phyloP scores from a whole-genome alignment of 768 basidiomycete species.

The Amanita molliuscula region DNA sequence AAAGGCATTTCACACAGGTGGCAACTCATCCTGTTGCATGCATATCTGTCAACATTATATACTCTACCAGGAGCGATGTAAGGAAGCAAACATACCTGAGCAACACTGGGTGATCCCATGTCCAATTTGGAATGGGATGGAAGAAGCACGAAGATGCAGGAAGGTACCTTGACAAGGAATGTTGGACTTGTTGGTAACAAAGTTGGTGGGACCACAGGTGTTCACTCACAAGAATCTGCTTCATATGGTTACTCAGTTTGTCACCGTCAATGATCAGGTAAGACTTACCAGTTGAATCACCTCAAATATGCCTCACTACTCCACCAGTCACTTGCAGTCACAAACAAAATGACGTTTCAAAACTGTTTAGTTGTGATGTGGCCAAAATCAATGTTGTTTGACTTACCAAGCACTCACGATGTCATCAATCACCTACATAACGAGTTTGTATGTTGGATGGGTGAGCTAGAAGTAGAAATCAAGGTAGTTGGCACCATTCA shows the following conservation, averaged over 20 bases:
- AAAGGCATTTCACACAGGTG: background rate
- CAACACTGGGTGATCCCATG: background rate
- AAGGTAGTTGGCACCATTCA: constrained; percentile 6
- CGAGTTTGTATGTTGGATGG: constrained; percentile 6
- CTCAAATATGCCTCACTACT: too few species aligned
- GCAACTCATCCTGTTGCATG: background rate
- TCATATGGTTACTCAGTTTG: too few species aligned
- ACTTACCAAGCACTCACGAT: constrained; percentile 10
- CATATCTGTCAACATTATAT: background rate
- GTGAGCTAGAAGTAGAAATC: constrained; percentile 4
- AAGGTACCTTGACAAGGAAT: too few species aligned
- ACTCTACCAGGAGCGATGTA: background rate
- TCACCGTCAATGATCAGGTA: too few species aligned
- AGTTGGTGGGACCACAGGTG: too few species aligned
- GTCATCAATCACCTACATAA: constrained; percentile 11
- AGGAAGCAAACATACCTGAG: background rate
- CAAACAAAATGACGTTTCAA: background rate
- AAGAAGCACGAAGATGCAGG: background rate
- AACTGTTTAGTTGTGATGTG: background rate
- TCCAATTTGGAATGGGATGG: background rate
- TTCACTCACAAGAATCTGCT: too few species aligned
- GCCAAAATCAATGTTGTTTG: constrained; percentile 4
- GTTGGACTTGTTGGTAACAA: too few species aligned
- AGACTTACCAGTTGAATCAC: too few species aligned
- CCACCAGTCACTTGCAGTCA: background rate